These are phyloP conservation scores for Bacterosira constricta DNA, from an alignment of 108 stramenopile genomes.

Conservation along the genomic window DNA sequence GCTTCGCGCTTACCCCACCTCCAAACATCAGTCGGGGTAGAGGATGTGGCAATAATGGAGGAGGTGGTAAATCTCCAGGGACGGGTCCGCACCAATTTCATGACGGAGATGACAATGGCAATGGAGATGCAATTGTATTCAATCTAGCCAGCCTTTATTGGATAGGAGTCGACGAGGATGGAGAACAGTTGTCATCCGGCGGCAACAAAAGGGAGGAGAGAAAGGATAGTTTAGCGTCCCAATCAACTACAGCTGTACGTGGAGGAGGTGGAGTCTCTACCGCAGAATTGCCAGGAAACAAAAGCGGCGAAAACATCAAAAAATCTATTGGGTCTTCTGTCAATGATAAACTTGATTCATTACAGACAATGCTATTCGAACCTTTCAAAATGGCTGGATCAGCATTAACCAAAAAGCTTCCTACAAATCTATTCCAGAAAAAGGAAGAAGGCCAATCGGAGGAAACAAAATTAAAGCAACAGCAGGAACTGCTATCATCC, in stretches of 20 bases:
- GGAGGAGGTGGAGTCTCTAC: constrained; percentile 5
- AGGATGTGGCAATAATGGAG: constrained; percentile 5
- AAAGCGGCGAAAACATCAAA: not conserved
- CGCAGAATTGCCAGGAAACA: not conserved
- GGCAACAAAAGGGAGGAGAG: not conserved
- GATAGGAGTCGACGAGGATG: constrained; percentile 6
- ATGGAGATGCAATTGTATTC: not conserved
- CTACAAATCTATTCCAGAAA: constrained; percentile 14
- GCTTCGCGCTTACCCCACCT: not conserved
- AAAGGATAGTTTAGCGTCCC: not conserved
- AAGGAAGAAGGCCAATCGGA: not conserved
- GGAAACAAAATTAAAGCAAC: constrained; percentile 1
- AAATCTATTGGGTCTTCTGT: constrained; percentile 10
- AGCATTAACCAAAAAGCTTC: not conserved
- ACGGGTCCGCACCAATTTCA: not conserved
- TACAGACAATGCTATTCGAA: constrained; percentile 2
- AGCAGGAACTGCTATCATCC: constrained; percentile 28
- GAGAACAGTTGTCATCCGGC: not conserved
- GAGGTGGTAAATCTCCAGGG: constrained; percentile 3
- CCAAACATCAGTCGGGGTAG: not conserved
- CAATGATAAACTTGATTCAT: constrained; percentile 12
- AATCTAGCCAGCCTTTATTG: constrained; percentile 3
- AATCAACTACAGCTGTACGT: not conserved
- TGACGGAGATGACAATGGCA: constrained; percentile 8
- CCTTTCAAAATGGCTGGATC: constrained; percentile 14